A percentile compares a stretch with the other conserved stretches of the same genome.
These are phyloP conservation scores for Solanum habrochaites DNA, from an alignment of 257 asterid genomes.

Conservation along the genomic window DNA sequence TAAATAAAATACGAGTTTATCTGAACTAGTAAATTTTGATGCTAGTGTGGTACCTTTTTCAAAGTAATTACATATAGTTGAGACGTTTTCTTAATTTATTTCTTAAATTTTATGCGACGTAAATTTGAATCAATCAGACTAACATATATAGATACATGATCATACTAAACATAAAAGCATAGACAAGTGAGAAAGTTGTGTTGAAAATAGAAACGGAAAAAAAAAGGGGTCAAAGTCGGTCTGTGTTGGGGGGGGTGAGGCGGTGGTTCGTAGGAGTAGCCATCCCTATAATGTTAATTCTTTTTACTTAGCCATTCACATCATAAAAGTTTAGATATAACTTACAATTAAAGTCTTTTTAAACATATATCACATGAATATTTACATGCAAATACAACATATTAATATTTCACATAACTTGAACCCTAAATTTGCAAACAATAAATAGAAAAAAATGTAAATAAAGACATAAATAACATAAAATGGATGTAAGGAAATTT, in stretches of 20 bases:
- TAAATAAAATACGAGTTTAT: neutral
- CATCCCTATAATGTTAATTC: no score
- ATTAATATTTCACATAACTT: slow-evolving; percentile 9
- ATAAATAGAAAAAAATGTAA: neutral
- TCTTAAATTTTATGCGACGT: neutral
- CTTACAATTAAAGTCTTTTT: neutral
- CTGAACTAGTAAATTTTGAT: neutral
- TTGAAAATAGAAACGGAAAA: neutral
- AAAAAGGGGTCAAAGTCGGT: no score
- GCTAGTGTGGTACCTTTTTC: neutral
- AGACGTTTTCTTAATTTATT: neutral
- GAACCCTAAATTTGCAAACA: neutral
- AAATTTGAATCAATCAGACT: neutral
- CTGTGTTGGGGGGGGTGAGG: no score
- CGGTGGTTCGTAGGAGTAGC: no score
- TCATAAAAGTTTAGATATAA: neutral
- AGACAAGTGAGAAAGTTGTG: neutral
- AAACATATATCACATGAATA: slow-evolving; percentile 1
- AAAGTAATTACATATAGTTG: neutral
- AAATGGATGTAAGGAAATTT: neutral
- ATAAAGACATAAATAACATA: neutral
- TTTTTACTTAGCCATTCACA: neutral
- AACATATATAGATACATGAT: neutral
- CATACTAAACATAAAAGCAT: neutral
- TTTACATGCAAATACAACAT: slow-evolving; percentile 13